Conservation (phyloP, 306 rosid species). For the Pyrus betulifolia region DNA sequence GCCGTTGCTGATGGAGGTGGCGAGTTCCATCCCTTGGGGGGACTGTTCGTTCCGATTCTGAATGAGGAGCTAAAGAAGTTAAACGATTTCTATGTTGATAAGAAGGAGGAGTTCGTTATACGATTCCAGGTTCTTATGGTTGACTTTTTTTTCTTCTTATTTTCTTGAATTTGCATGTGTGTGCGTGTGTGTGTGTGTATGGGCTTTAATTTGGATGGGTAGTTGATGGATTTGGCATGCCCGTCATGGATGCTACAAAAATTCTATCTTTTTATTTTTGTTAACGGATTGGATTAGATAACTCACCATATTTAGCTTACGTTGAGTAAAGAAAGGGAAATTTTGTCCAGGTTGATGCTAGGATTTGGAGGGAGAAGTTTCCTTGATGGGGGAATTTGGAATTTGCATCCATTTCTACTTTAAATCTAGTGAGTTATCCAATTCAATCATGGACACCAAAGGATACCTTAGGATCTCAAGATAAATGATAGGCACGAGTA, state of each 20-base stretch:
- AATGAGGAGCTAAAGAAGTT: slow-evolving; percentile 77
- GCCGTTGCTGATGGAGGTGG: neutral
- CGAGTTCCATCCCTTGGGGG: slow-evolving; percentile 9
- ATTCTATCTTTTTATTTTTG: neutral
- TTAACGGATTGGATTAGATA: too few relatives aligned
- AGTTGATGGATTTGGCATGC: neutral
- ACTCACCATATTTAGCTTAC: too few relatives aligned
- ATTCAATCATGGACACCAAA: too few relatives aligned
- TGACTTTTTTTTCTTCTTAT: neutral
- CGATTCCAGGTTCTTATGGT: slow-evolving; percentile 60
- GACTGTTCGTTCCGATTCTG: slow-evolving; percentile 63
- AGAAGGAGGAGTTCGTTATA: slow-evolving; percentile 88
- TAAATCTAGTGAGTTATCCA: too few relatives aligned
- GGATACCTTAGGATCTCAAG: too few relatives aligned
- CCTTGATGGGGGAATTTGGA: too few relatives aligned
- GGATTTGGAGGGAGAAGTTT: too few relatives aligned
- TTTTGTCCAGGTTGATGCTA: too few relatives aligned
- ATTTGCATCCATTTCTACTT: too few relatives aligned
- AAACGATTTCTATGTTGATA: slow-evolving; percentile 79
- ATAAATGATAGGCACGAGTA: too few relatives aligned
- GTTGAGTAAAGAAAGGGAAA: too few relatives aligned
- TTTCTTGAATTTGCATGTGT: neutral
- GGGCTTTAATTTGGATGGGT: neutral
- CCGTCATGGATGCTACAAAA: neutral
- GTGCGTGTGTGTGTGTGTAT: neutral